These are phyloP conservation scores for Datura wrightii DNA, from an alignment of 257 asterid species.

Conservation along the genomic window DNA sequence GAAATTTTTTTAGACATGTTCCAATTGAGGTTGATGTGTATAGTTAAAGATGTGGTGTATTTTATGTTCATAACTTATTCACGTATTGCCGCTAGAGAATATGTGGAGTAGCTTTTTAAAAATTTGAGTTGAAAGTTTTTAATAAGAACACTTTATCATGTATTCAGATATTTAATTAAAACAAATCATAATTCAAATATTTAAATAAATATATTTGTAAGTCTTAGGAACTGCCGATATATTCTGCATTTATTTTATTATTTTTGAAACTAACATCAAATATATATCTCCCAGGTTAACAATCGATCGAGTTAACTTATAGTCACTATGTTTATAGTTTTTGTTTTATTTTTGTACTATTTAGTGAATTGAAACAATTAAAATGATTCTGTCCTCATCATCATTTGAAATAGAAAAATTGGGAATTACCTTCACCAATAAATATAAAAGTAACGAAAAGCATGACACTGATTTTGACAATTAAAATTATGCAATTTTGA, in stretches of 20 bases:
- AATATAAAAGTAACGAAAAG: not conserved
- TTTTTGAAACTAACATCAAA: not conserved
- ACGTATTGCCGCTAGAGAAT: not conserved
- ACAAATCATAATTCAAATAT: not conserved
- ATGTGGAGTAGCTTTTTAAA: rapidly evolving
- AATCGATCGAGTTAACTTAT: not conserved
- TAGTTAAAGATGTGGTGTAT: not conserved
- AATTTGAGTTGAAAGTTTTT: not conserved
- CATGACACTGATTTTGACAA: no score
- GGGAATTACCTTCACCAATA: not conserved
- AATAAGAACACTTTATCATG: not conserved
- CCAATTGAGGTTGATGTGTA: not conserved
- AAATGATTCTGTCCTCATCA: not conserved
- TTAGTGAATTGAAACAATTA: not conserved
- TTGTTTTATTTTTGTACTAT: not conserved
- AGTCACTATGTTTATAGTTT: not conserved
- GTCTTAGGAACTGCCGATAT: not conserved
- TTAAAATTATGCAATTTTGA: no score
- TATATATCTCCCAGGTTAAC: not conserved
- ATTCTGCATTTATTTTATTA: not conserved
- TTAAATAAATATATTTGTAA: rapidly evolving
- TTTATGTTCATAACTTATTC: not conserved
- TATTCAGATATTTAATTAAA: not conserved
- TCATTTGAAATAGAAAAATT: not conserved
- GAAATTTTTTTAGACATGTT: not conserved